Evolutionary conservation across 495 filamentous ascomycete species (phyloP).

Genomic region (Podospora pseudoanserina): DNA sequence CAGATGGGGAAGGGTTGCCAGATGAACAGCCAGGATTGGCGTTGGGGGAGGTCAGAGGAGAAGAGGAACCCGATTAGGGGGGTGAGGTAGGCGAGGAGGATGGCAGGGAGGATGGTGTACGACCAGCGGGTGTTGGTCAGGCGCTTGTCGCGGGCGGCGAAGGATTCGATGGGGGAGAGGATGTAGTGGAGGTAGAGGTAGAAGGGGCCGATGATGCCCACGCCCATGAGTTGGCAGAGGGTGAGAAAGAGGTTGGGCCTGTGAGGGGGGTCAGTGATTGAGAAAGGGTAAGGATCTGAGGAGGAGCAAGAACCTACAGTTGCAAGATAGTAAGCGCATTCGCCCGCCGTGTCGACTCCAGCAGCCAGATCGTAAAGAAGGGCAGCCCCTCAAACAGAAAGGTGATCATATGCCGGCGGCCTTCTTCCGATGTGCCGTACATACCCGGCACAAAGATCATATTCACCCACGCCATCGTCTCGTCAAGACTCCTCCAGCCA

Average conservation of each 20-base stretch:
- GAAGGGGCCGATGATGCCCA: slow-evolving; percentile 21
- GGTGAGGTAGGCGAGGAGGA: slow-evolving; percentile 10
- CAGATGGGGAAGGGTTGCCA: slow-evolving; percentile 20
- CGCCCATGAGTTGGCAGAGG: slow-evolving; percentile 21
- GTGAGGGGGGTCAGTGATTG: background rate
- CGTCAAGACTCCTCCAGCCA: slow-evolving; percentile 3
- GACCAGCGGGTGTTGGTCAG: slow-evolving; percentile 10
- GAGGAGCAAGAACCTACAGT: slow-evolving; percentile 13
- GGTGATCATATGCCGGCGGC: slow-evolving; percentile 17
- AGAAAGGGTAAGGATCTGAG: no score
- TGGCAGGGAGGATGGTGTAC: slow-evolving; percentile 12
- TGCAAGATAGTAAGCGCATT: slow-evolving; percentile 14
- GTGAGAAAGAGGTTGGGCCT: slow-evolving; percentile 22
- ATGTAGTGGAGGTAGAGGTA: slow-evolving; percentile 23
- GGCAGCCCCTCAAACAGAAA: slow-evolving; percentile 23
- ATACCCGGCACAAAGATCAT: slow-evolving; percentile 24
- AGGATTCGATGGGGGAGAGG: slow-evolving; percentile 15
- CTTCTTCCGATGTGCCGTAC: slow-evolving; percentile 16
- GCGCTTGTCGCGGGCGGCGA: slow-evolving; percentile 12
- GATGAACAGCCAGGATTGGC: slow-evolving; percentile 9
- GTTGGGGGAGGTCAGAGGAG: slow-evolving; percentile 48
- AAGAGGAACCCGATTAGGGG: slow-evolving; percentile 55
- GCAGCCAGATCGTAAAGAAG: slow-evolving; percentile 21
- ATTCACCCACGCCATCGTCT: slow-evolving; percentile 13
- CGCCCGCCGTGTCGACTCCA: slow-evolving; percentile 19